phyloP scores from a whole-genome alignment of 1,284 basidiomycete genomes.

The Afroboletus lepidellus region DNA sequence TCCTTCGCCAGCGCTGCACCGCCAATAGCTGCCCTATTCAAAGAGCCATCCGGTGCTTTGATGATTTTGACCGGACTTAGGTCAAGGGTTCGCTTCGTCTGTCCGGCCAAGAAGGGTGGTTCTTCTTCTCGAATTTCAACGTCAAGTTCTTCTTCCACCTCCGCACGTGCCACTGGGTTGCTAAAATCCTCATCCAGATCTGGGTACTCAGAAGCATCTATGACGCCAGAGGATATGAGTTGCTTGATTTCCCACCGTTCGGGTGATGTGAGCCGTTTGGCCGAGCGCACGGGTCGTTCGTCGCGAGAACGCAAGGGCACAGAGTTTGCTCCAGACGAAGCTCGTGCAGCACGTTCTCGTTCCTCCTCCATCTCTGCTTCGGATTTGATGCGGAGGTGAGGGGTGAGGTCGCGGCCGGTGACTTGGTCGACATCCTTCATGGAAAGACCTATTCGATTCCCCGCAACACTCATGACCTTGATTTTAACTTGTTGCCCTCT shows the following conservation, averaged over 20 bases:
- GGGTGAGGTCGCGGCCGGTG: slow-evolving; percentile 87
- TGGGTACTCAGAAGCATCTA: slow-evolving; percentile 93
- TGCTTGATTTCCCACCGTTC: slow-evolving; percentile 99
- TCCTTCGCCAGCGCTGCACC: slow-evolving; percentile 95
- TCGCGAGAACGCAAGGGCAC: slow-evolving; percentile 59
- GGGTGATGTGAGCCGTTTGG: slow-evolving; percentile 92
- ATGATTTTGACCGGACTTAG: slow-evolving; percentile 97
- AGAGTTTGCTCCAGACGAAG: slow-evolving; percentile 65
- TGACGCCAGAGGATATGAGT: slow-evolving; percentile 92
- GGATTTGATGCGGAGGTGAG: slow-evolving; percentile 90
- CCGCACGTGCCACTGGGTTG: slow-evolving; percentile 74
- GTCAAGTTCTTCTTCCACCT: slow-evolving; percentile 94
- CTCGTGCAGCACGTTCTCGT: slow-evolving; percentile 56
- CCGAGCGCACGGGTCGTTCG: slow-evolving; percentile 62
- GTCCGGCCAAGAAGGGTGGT: slow-evolving; percentile 93
- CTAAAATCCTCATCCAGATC: slow-evolving; percentile 91
- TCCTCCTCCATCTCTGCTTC: slow-evolving; percentile 90
- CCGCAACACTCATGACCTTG: slow-evolving; percentile 93
- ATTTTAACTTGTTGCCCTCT: slow-evolving; percentile 88
- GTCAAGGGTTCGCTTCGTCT: slow-evolving; percentile 93
- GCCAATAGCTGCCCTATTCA: slow-evolving; percentile 93
- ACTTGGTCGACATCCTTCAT: slow-evolving; percentile 98
- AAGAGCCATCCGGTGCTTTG: slow-evolving; percentile 90
- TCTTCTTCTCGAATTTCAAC: slow-evolving; percentile 98
- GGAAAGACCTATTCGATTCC: slow-evolving; percentile 79